Evolutionary conservation across 208 protist genomes (phyloP).

Genomic region (Leptomonas seymouri): DNA sequence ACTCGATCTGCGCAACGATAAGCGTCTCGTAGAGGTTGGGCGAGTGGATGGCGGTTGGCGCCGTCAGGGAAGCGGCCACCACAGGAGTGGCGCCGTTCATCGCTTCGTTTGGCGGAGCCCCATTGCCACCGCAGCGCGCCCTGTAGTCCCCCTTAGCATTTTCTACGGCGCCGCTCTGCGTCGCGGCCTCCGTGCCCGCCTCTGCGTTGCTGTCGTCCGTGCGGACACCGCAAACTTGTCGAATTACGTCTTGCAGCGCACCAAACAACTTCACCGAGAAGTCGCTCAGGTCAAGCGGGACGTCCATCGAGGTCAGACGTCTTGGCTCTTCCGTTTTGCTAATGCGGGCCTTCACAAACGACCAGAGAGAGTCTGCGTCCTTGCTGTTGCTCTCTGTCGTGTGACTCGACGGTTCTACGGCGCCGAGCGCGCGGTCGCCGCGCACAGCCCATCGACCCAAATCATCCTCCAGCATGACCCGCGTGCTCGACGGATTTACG

Average conservation of each 20-base stretch:
- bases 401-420: background rate
- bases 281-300: slow-evolving; percentile 74
- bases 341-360: slow-evolving; percentile 23
- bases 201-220: background rate
- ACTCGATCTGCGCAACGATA: slow-evolving; percentile 25
- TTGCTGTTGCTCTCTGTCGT: background rate
- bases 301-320: slow-evolving; percentile 50
- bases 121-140: background rate
- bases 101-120: background rate
- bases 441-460: slow-evolving; percentile 28
- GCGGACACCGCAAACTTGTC: slow-evolving; percentile 42
- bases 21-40: slow-evolving; percentile 17
- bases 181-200: background rate
- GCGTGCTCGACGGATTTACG: slow-evolving; percentile 5
- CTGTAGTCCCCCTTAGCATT: background rate
- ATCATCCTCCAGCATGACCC: slow-evolving; percentile 29
- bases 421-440: slow-evolving; percentile 18
- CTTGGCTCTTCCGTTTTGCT: slow-evolving; percentile 20
- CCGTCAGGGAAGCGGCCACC: background rate
- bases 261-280: slow-evolving; percentile 65
- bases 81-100: background rate
- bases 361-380: slow-evolving; percentile 26
- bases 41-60: background rate
- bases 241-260: slow-evolving; percentile 53
- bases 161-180: background rate